Base-by-base conservation (phyloP, 2,329 filamentous ascomycete genomes). In the Leptographium procerum region DNA sequence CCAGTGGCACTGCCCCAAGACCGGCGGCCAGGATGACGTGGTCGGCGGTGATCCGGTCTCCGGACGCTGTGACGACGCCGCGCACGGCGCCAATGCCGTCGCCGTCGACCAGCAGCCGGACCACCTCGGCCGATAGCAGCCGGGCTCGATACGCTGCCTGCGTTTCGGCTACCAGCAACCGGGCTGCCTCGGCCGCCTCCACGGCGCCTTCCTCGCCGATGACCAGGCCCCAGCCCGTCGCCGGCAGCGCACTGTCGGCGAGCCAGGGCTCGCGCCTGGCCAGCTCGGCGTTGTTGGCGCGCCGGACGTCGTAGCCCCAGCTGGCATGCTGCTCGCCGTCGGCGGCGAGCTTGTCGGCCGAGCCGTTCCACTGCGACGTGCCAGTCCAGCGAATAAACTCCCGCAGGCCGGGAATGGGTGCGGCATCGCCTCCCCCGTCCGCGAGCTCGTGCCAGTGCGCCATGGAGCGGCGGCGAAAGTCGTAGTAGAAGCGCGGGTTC, bases 1-100 rank as follows among this genome's bases (percentile, higher is more conserved):
- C 60, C 8, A 70, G 64, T 9, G 61, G 43, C 16, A 67, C 65
- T 19, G 64, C 66, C 26, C 65, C 67, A 7, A 69, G 40, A 19
- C 68, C 68, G 19, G 65, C 68, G 6, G 68, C 68, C 4, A 69
- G 56, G 9, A 70, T 65, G 51, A 69, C 67, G 29, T 69, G 68
- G 56, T 66, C 64, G 22, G 65, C 68, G 2, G 24, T 22, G 9
- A 66, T 34, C 45, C 60, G 55, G 16, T 40, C 28, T 16, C 59
- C 61, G 2, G 56, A 22, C 2, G 57, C 31, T 0, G 62, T 65
- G 9, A 64, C 55, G 33, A 67, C 58, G 29, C 65, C 66, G 10
- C 19, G 40, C 40, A 43, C 40, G 2, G 31, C 51, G 5, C 65
- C 52, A 54, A 51, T 7, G 60, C 63, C 28, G 31, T 36, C 54